phyloP scores from a whole-genome alignment of 176 grass and related monocot genomes.

The Oryza meridionalis region DNA sequence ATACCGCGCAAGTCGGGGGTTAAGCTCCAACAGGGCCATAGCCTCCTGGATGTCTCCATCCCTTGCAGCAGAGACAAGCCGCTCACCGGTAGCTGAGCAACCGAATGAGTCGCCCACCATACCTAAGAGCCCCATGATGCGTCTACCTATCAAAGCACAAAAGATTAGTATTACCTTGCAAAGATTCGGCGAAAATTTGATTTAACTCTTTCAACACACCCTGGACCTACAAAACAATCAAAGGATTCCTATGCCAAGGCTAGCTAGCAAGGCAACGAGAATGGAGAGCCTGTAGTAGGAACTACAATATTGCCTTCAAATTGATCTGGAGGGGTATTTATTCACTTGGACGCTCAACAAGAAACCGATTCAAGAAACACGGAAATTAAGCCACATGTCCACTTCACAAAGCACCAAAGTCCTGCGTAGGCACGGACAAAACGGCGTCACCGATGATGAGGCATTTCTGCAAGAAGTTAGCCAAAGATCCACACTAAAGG shows the following conservation, averaged over 20 bases:
- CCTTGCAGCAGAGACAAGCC: slow-evolving; percentile 80
- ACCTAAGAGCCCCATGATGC: slow-evolving; percentile 77
- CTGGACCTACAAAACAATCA: background rate
- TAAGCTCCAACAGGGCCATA: slow-evolving; percentile 83
- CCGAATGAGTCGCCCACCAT: slow-evolving; percentile 85
- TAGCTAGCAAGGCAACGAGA: background rate
- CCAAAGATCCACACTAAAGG: slow-evolving; percentile 13
- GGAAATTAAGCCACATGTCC: slow-evolving; percentile 29
- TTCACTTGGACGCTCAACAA: slow-evolving; percentile 34
- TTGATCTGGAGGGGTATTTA: slow-evolving; percentile 17
- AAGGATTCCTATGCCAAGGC: slow-evolving; percentile 13
- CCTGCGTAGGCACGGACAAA: slow-evolving; percentile 29
- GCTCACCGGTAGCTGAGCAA: slow-evolving; percentile 83
- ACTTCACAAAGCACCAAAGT: slow-evolving; percentile 22
- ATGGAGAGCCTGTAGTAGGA: slow-evolving; percentile 2
- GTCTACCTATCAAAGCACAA: slow-evolving; percentile 38
- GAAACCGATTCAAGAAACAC: slow-evolving; percentile 35
- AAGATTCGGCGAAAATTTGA: slow-evolving; percentile 4
- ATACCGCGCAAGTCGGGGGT: slow-evolving; percentile 82
- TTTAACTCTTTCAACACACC: slow-evolving; percentile 12
- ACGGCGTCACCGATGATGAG: slow-evolving; percentile 16
- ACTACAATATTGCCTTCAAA: slow-evolving; percentile 3
- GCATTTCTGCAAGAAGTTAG: slow-evolving; percentile 6
- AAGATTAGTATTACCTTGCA: slow-evolving; percentile 28
- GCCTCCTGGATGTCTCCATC: slow-evolving; percentile 94